Conservation (phyloP, 2,329 filamentous ascomycete genomes). For the Exophiala spinifera region DNA sequence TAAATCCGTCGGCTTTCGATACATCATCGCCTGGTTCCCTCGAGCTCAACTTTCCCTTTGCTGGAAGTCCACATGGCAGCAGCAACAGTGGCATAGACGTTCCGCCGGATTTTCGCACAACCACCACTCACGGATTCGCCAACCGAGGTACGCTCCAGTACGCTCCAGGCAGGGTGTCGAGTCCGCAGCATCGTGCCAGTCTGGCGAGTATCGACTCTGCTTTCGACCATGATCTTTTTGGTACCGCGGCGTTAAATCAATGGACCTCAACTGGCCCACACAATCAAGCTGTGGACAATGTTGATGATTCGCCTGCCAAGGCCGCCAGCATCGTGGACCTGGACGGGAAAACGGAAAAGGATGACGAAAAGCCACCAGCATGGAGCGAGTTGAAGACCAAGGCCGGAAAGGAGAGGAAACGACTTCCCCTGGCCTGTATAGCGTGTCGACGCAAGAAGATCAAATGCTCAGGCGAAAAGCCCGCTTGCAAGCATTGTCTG, state of each 20-base stretch:
- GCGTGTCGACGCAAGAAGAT: constrained; percentile 97
- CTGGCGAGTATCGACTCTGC: constrained; percentile 27
- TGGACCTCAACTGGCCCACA: constrained; percentile 23
- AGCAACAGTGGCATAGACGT: constrained; percentile 27
- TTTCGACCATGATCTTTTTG: constrained; percentile 25
- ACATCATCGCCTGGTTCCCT: constrained; percentile 22
- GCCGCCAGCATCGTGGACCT: constrained; percentile 12
- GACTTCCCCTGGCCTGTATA: constrained; percentile 89
- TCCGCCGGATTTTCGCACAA: constrained; percentile 23
- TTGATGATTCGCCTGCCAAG: constrained; percentile 19
- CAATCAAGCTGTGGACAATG: constrained; percentile 21
- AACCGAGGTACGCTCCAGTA: constrained; percentile 12
- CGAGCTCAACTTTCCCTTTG: constrained; percentile 26
- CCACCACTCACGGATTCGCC: constrained; percentile 19
- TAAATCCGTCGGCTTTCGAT: constrained; percentile 20
- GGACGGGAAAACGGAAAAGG: constrained; percentile 44
- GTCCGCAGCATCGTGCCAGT: constrained; percentile 25
- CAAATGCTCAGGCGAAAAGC: constrained; percentile 94
- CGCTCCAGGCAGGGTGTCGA: constrained; percentile 14
- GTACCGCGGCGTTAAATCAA: constrained; percentile 19
- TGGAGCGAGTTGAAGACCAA: constrained; percentile 87
- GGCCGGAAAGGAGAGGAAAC: constrained; percentile 92
- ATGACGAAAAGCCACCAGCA: constrained; percentile 58
- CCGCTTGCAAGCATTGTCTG: constrained; percentile 92
- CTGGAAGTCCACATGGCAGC: constrained; percentile 24